Evolutionary conservation across 345 rosid species (phyloP).

Genomic region (Bretschneidera sinensis): DNA sequence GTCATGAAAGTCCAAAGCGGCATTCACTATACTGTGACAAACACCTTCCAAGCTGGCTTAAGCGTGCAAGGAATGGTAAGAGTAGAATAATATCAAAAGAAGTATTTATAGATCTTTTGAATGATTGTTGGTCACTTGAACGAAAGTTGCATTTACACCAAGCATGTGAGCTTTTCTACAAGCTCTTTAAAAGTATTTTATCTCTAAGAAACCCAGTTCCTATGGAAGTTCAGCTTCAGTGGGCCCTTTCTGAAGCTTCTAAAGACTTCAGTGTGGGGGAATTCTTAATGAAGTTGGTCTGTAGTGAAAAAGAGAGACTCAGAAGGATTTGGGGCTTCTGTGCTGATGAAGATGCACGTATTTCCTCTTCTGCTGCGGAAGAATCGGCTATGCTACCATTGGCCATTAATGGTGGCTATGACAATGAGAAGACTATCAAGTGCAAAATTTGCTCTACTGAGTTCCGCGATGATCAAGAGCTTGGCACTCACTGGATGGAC

Average conservation of each 20-base stretch:
- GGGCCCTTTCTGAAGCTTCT: conserved; percentile 96
- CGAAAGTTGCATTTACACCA: conserved; percentile 71
- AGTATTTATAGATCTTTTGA: conserved; percentile 72
- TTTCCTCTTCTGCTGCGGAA: conserved; percentile 30
- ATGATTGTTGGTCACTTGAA: conserved; percentile 51
- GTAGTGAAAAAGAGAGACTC: conserved; percentile 72
- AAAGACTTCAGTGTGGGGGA: conserved; percentile 59
- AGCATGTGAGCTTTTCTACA: conserved; percentile 95
- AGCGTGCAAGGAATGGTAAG: conserved; percentile 98
- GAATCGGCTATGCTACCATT: conserved; percentile 41
- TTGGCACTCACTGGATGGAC: conserved; percentile 65
- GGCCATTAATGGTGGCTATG: conserved; percentile 32
- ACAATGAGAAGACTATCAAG: conserved; percentile 37
- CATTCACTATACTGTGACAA: conserved; percentile 78
- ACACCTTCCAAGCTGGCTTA: conserved; percentile 99
- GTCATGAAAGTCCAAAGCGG: conserved; percentile 66
- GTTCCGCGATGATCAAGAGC: conserved; percentile 48
- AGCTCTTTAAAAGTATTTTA: conserved; percentile 85
- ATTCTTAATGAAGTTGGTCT: conserved; percentile 66
- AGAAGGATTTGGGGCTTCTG: conserved; percentile 66
- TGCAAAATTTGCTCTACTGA: conserved; percentile 65
- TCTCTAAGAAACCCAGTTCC: conserved; percentile 92
- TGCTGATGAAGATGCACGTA: conserved; percentile 32
- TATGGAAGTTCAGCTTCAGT: conserved; percentile 80
- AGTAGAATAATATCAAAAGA: conserved; percentile 94